A percentile compares a stretch with the other conserved stretches of the same genome.
phyloP scores from a whole-genome alignment of 805 yeast genomes.

The Groenewaldozyma salmanticensis region DNA sequence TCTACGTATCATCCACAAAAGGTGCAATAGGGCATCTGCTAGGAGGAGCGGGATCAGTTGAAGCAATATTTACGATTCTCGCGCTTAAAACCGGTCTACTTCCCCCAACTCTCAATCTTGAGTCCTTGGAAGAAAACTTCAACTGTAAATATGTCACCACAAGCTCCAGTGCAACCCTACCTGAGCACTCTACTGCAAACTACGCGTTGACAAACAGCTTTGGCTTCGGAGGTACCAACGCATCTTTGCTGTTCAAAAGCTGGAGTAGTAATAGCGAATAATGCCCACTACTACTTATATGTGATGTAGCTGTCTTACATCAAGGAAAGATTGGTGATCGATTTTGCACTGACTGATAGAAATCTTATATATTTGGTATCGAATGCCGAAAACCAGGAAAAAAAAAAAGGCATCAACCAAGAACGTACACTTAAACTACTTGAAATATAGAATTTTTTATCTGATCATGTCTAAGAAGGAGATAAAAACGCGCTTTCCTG shows the following conservation, averaged over 20 bases:
- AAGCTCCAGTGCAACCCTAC: constrained; percentile 48
- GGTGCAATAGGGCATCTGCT: constrained; percentile 89
- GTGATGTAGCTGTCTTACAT: no score
- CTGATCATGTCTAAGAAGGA: constrained; percentile 19
- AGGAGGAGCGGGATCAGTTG: constrained; percentile 96
- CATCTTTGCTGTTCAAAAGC: constrained; percentile 39
- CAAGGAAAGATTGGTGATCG: no score
- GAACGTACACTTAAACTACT: no score
- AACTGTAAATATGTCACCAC: not conserved
- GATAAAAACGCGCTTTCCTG: constrained; percentile 35
- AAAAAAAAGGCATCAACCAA: no score
- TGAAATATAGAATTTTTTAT: no score
- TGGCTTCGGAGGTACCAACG: constrained; percentile 97
- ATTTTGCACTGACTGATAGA: no score
- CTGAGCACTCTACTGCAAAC: constrained; percentile 33
- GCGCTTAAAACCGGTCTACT: constrained; percentile 47
- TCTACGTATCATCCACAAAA: constrained; percentile 66
- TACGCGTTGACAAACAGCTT: constrained; percentile 81
- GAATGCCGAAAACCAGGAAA: no score
- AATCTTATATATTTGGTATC: no score
- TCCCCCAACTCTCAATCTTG: constrained; percentile 78
- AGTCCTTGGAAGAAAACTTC: constrained; percentile 41
- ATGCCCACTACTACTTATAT: no score
- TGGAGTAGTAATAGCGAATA: no score
- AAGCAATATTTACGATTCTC: constrained; percentile 67